Conservation (phyloP, 305 asterid genomes). For the Fraxinus floribunda region DNA sequence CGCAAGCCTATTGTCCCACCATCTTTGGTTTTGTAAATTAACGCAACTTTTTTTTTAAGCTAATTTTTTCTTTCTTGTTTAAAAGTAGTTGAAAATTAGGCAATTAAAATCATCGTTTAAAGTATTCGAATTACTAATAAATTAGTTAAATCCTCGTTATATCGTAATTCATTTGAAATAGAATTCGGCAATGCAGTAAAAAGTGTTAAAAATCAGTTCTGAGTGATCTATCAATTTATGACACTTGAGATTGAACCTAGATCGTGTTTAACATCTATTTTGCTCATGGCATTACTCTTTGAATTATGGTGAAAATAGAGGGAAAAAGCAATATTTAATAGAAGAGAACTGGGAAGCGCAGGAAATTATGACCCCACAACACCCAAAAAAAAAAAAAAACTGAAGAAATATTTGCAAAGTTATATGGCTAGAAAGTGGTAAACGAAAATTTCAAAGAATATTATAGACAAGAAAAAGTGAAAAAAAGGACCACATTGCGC, state of each 20-base stretch:
- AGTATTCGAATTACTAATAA: background rate
- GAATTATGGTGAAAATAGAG: background rate
- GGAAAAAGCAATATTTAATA: background rate
- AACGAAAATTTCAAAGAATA: too few relatives aligned
- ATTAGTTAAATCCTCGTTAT: background rate
- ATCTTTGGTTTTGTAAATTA: background rate
- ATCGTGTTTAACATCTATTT: too few relatives aligned
- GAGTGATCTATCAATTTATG: background rate
- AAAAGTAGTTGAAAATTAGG: background rate
- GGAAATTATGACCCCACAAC: too few relatives aligned
- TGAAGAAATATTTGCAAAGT: too few relatives aligned
- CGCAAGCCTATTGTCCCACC: background rate
- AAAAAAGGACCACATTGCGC: too few relatives aligned
- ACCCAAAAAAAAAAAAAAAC: too few relatives aligned
- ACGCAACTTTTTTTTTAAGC: too few relatives aligned
- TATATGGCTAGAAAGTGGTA: too few relatives aligned
- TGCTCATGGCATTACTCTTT: too few relatives aligned
- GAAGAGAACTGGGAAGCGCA: background rate
- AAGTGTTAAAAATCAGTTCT: background rate
- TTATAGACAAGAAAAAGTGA: too few relatives aligned
- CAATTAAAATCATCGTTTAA: background rate
- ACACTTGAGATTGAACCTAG: background rate
- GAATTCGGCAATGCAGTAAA: background rate
- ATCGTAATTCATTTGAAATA: background rate
- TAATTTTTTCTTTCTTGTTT: background rate